These are phyloP conservation scores for Capsicum chinense DNA, from an alignment of 257 asterid species.

Conservation along the genomic window DNA sequence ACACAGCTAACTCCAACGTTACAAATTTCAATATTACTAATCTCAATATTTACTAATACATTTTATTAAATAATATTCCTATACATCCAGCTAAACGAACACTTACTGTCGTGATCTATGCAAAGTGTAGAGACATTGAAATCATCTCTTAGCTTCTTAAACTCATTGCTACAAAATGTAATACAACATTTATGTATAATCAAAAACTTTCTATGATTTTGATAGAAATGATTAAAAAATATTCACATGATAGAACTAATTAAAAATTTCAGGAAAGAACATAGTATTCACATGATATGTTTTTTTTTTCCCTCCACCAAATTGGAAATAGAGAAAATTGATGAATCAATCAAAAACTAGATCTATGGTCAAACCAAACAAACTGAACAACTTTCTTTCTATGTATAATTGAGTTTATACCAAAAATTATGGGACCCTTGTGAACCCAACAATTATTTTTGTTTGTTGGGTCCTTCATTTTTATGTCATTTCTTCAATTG, in stretches of 20 bases:
- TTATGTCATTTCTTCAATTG: slow-evolving; percentile 11
- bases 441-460: slow-evolving; percentile 7
- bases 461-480: background rate
- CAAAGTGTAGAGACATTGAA: background rate
- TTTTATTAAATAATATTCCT: no score
- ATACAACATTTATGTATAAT: background rate
- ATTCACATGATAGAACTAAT: background rate
- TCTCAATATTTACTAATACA: no score
- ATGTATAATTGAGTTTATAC: slow-evolving; percentile 17
- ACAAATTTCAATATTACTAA: no score
- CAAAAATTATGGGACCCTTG: slow-evolving; percentile 17
- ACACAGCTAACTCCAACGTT: no score
- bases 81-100: no score
- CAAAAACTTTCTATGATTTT: no score
- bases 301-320: background rate
- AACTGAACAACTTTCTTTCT: background rate
- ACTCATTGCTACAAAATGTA: background rate
- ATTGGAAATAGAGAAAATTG: background rate
- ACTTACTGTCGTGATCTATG: background rate
- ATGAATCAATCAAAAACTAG: slow-evolving; percentile 13
- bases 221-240: no score
- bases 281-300: slow-evolving; percentile 28
- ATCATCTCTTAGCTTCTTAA: background rate
- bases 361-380: slow-evolving; percentile 26
- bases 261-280: background rate